These are phyloP conservation scores for Coniochaeta sp. DNA, from an alignment of 2,329 filamentous ascomycete species.

Conservation along the genomic window DNA sequence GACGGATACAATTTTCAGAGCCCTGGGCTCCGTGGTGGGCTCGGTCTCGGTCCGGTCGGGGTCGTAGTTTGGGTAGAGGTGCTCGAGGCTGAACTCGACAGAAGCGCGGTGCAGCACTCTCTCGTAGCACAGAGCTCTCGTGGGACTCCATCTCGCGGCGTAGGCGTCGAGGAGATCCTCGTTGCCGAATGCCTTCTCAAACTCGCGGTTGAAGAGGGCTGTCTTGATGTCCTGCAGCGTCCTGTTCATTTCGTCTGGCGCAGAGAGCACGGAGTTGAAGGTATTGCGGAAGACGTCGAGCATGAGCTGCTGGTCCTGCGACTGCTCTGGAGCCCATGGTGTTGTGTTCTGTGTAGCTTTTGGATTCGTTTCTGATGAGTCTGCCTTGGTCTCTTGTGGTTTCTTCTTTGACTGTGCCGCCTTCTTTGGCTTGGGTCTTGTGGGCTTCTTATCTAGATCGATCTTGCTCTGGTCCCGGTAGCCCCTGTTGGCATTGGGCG, in stretches of 20 bases:
- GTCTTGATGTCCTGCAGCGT: conserved; percentile 77
- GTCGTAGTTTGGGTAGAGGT: conserved; percentile 12
- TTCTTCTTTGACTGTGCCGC: conserved; percentile 4
- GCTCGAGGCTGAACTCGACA: conserved; percentile 25
- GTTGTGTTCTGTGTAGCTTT: background rate
- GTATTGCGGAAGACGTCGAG: conserved; percentile 66
- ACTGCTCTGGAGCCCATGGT: background rate
- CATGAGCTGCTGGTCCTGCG: conserved; percentile 26
- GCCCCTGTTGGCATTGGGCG: background rate
- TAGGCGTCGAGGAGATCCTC: conserved; percentile 72
- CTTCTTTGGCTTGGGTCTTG: background rate
- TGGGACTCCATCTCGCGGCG: conserved; percentile 84
- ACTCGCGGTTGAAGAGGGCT: conserved; percentile 81
- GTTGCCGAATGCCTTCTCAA: conserved; percentile 68
- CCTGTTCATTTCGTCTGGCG: conserved; percentile 34
- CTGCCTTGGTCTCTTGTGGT: background rate
- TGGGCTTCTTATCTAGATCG: background rate
- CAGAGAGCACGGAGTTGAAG: conserved; percentile 45
- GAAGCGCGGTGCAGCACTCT: conserved; percentile 33
- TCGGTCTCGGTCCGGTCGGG: conserved; percentile 3
- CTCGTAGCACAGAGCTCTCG: conserved; percentile 76
- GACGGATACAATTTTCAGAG: conserved; percentile 29
- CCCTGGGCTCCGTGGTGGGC: background rate
- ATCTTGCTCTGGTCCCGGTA: background rate
- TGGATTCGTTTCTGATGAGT: background rate